Evolutionary conservation across 805 yeast species (phyloP), one percentile per base, ranked within the genome.

Genomic region (Sugiyamaella valdiviana): DNA sequence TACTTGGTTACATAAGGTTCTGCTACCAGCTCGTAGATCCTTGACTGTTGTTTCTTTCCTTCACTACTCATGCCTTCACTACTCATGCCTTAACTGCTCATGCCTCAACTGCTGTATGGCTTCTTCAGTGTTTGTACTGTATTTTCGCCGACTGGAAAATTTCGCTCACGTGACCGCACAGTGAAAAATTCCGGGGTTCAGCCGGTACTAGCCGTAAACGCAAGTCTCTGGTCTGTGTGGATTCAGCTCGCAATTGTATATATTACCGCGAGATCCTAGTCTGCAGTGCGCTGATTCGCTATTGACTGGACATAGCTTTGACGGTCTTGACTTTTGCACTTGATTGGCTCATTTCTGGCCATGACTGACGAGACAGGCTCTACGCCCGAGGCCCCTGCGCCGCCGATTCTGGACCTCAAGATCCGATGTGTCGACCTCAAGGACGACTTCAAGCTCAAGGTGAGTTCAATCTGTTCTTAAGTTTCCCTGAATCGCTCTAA

Each of bases 381-480:
- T 26, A n/a, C 9, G 14, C 14, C 32, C n/a, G 32, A 12, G 9
- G 32, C 9, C 9, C 6, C 32, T 3, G 32, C 32, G 9, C 32
- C 32, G 32, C 32, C n/a, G 9, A 26, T 26, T n/a, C 32, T 26
- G 10, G 32, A 26, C 14, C 32, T 26, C 3, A 12, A n/a, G 32
- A 26, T 26, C 32, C 9, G 14, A n/a, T 12, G 32, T n/a, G n/a
- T 10, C 9, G 32, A 26, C 14, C 9, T 26, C 17, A 16, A 39
- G 17, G 32, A 17, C n/a, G n/a, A n/a, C 2, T 21, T 45, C 29
- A 39, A 45, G 6, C 37, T 45, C 21, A 39, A 45, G 37, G 48
- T 45, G 6, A 35, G 48, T 29, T 16, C 17, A 4, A 6, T 2
- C 2, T 20, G 21, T 12, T 37, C 23, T 6, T 3, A 2, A 15